Evolutionary conservation across 1,284 basidiomycete genomes (phyloP).

Genomic region (Hortiboletus rubellus): DNA sequence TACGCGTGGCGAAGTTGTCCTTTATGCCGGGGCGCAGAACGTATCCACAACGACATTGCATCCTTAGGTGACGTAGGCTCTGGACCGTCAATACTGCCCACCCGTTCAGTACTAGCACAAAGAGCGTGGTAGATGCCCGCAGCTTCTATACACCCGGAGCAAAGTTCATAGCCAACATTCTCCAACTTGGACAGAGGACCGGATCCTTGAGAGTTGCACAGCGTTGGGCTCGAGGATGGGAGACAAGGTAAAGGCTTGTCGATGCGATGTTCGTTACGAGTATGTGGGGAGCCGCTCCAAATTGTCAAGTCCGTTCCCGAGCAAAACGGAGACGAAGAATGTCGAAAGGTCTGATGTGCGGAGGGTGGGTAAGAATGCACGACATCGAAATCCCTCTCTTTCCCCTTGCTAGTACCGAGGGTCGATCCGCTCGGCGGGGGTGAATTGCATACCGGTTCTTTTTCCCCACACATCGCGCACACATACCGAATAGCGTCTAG

Average conservation of each 20-base stretch:
- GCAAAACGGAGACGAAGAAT: constrained; percentile 42
- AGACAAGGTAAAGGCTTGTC: constrained; percentile 43
- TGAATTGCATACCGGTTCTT: constrained; percentile 41
- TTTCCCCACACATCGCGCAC: constrained; percentile 83
- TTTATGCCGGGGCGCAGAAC: constrained; percentile 65
- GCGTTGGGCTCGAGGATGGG: constrained; percentile 29
- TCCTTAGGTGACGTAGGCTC: constrained; percentile 49
- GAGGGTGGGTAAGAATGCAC: constrained; percentile 28
- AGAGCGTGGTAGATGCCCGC: constrained; percentile 78
- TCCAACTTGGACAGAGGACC: constrained; percentile 18
- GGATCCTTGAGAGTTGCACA: constrained; percentile 17
- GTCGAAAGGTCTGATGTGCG: constrained; percentile 27
- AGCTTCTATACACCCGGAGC: constrained; percentile 71
- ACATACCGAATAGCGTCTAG: constrained; percentile 84
- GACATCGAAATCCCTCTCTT: constrained; percentile 30
- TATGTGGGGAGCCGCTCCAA: constrained; percentile 16
- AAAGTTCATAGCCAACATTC: constrained; percentile 75
- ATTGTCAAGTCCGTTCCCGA: constrained; percentile 32
- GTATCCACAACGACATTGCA: constrained; percentile 55
- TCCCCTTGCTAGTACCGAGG: constrained; percentile 34
- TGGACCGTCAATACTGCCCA: constrained; percentile 37
- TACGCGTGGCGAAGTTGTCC: constrained; percentile 80
- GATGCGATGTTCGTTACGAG: constrained; percentile 31
- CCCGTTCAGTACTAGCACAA: constrained; percentile 52
- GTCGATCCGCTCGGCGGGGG: constrained; percentile 8